phyloP scores from a whole-genome alignment of 352 stramenopile genomes.

The Phytophthora rubi region DNA sequence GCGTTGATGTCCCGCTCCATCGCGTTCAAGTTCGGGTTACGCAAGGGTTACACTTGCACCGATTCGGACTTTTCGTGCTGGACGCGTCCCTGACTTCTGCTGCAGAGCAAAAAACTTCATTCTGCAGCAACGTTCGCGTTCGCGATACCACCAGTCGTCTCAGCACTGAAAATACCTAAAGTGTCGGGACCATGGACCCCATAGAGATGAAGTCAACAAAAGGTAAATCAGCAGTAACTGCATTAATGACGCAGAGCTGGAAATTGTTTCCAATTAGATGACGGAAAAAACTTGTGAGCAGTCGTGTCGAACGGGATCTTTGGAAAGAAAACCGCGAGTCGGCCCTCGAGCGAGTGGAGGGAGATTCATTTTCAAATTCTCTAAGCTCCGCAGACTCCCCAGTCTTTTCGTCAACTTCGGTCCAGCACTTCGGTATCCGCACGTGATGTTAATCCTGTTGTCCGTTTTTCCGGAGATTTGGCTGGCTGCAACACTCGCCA shows the following conservation, averaged over 20 bases:
- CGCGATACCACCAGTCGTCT: too few species aligned
- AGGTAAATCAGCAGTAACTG: too few species aligned
- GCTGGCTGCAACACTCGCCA: background rate
- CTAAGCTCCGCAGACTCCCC: too few species aligned
- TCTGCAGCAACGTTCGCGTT: conserved; percentile 17
- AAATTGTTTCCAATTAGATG: background rate
- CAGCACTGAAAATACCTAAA: too few species aligned
- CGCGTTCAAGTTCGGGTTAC: conserved; percentile 75
- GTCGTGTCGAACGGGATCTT: background rate
- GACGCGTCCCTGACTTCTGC: conserved; percentile 55
- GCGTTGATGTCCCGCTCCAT: conserved; percentile 49
- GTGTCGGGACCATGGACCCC: too few species aligned
- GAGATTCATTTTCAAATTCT: background rate
- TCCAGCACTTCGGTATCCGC: background rate
- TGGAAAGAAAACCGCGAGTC: background rate
- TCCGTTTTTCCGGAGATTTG: background rate
- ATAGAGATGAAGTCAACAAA: too few species aligned
- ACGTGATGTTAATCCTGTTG: background rate
- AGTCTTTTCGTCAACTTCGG: background rate
- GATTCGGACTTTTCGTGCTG: conserved; percentile 59
- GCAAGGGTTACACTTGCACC: conserved; percentile 51
- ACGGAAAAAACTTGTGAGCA: background rate
- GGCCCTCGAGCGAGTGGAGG: background rate
- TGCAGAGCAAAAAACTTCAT: conserved; percentile 52
- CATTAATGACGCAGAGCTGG: background rate